A percentile compares a stretch with the other conserved stretches of the same genome.
These are phyloP conservation scores for Crithidia sp. DNA, from an alignment of 208 protist species.

Conservation along the genomic window DNA sequence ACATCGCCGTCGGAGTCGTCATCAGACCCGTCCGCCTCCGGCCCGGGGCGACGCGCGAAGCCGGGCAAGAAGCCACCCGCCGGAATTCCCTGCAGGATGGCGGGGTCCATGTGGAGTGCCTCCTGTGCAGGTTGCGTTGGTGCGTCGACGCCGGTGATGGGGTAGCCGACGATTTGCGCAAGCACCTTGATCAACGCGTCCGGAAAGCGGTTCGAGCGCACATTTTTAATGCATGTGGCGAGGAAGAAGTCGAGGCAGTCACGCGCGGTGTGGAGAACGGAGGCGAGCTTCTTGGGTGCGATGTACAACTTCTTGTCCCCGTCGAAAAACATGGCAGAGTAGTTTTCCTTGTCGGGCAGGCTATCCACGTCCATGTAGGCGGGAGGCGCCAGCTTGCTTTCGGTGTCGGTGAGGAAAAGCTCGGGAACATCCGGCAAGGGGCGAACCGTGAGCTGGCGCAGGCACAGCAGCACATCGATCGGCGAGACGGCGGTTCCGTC, in stretches of 20 bases:
- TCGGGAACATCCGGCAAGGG: slow-evolving; percentile 57
- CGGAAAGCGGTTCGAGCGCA: slow-evolving; percentile 78
- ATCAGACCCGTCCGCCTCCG: slow-evolving; percentile 22
- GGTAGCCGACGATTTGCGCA: slow-evolving; percentile 68
- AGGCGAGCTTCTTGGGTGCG: slow-evolving; percentile 50
- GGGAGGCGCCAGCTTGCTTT: slow-evolving; percentile 62
- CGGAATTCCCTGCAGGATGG: slow-evolving; percentile 26
- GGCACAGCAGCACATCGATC: slow-evolving; percentile 72
- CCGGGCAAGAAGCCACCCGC: slow-evolving; percentile 27
- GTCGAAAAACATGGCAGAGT: slow-evolving; percentile 79
- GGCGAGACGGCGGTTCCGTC: slow-evolving; percentile 75
- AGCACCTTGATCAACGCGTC: slow-evolving; percentile 55
- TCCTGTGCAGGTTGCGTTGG: background rate
- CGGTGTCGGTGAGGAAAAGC: slow-evolving; percentile 58
- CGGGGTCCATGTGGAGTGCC: slow-evolving; percentile 21
- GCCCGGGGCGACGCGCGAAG: slow-evolving; percentile 39
- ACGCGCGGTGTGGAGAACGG: slow-evolving; percentile 57
- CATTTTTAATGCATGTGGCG: slow-evolving; percentile 74
- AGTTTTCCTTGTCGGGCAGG: slow-evolving; percentile 50
- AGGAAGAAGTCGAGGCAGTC: slow-evolving; percentile 91
- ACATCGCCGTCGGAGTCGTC: slow-evolving; percentile 28
- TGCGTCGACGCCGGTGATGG: slow-evolving; percentile 31
- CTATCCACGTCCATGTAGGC: slow-evolving; percentile 40
- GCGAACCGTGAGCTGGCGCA: slow-evolving; percentile 70
- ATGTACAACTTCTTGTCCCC: slow-evolving; percentile 86